These are phyloP conservation scores for Wickerhamomyces alni DNA, from an alignment of 805 yeast species.

Conservation along the genomic window DNA sequence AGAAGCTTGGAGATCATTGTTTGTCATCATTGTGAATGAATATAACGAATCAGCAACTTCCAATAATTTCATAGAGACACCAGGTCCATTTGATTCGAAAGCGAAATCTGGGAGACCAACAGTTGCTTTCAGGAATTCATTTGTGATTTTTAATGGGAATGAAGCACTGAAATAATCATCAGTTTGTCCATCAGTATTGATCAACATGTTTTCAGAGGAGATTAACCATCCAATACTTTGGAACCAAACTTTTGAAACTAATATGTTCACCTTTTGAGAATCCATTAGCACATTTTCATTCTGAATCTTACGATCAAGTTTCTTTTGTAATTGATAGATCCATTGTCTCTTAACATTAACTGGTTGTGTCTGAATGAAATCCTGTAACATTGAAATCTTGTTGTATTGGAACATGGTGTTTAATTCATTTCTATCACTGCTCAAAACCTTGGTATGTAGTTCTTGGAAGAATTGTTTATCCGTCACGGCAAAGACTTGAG, in stretches of 20 bases:
- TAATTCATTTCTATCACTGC: constrained; percentile 2
- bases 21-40: constrained; percentile 13
- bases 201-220: constrained; percentile 15
- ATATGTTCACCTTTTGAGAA: constrained; percentile 19
- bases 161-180: constrained; percentile 15
- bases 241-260: constrained; percentile 20
- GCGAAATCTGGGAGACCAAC: constrained; percentile 18
- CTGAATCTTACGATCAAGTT: constrained; percentile 11
- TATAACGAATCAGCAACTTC: constrained; percentile 21
- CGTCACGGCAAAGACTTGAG: constrained; percentile 18
- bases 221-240: constrained; percentile 21
- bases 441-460: constrained; percentile 14
- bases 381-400: constrained; percentile 9
- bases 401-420: constrained; percentile 2
- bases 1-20: constrained; percentile 6
- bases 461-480: constrained; percentile 20
- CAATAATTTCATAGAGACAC: constrained; percentile 16
- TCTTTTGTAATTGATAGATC: constrained; percentile 16
- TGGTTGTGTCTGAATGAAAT: constrained; percentile 13
- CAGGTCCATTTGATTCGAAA: constrained; percentile 21
- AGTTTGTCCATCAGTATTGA: constrained; percentile 6
- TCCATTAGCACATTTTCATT: constrained; percentile 9
- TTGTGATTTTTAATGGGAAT: constrained; percentile 19
- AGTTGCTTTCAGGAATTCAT: constrained; percentile 13
- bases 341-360: constrained; percentile 16